These are phyloP conservation scores for Solanum bulbocastanum DNA, from an alignment of 257 asterid genomes.

Conservation along the genomic window DNA sequence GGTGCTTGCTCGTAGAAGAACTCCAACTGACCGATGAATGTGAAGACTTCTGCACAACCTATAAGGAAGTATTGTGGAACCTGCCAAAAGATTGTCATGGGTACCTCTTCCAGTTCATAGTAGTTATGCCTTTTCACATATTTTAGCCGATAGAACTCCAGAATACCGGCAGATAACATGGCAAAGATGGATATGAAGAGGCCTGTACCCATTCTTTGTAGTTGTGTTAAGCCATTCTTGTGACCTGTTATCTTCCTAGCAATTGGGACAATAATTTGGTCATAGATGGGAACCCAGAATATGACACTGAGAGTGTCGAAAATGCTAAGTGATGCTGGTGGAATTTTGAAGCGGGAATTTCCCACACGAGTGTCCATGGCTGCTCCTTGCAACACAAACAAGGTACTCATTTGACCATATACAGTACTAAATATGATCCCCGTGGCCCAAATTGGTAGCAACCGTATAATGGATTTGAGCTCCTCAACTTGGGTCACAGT, in stretches of 20 bases:
- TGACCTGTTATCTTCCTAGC: conserved; percentile 59
- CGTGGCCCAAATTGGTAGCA: conserved; percentile 65
- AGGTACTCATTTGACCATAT: conserved; percentile 49
- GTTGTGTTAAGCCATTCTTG: conserved; percentile 52
- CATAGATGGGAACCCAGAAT: conserved; percentile 64
- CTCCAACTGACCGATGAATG: conserved; percentile 59
- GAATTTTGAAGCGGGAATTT: conserved; percentile 36
- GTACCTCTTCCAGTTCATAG: conserved; percentile 19
- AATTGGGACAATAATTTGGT: conserved; percentile 37
- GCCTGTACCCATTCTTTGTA: conserved; percentile 56
- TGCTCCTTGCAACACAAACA: conserved; percentile 47
- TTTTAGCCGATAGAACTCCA: conserved; percentile 42
- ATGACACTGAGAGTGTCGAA: conserved; percentile 55
- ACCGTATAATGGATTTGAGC: conserved; percentile 38
- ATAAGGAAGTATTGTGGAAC: conserved; percentile 62
- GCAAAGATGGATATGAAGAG: conserved; percentile 56
- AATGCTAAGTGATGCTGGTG: conserved; percentile 49
- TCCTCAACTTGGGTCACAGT: conserved; percentile 67
- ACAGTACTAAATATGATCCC: conserved; percentile 52
- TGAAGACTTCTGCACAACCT: conserved; percentile 74
- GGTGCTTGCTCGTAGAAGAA: conserved; percentile 81
- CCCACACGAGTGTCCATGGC: conserved; percentile 45
- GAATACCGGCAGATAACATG: conserved; percentile 50
- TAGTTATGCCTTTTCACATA: conserved; percentile 33
- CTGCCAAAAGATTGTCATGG: conserved; percentile 66